phyloP scores from a whole-genome alignment of 495 filamentous ascomycete species.

The Cercophora newfieldiana region DNA sequence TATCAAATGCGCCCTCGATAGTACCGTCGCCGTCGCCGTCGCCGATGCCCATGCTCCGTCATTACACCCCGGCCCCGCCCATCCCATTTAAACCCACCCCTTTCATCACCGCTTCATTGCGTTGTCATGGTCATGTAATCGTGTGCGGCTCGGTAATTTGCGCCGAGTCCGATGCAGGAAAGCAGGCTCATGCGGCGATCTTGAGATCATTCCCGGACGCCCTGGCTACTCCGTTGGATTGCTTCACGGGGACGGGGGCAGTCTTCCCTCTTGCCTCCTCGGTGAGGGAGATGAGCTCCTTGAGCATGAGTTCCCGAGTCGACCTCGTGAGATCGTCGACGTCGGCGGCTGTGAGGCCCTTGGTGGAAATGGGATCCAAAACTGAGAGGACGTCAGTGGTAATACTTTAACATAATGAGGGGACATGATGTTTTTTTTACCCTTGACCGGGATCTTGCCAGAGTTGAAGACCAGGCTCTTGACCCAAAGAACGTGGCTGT shows the following conservation, averaged over 20 bases:
- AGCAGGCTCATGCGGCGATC: constrained; percentile 26
- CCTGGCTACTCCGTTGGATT: constrained; percentile 26
- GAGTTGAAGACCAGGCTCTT: constrained; percentile 67
- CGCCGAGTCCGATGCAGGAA: neutral
- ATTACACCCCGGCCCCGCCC: neutral
- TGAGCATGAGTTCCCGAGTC: constrained; percentile 77
- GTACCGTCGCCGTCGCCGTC: no score
- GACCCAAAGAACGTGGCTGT: constrained; percentile 76
- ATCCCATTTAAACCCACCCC: neutral
- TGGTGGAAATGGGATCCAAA: constrained; percentile 82
- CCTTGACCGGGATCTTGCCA: constrained; percentile 78
- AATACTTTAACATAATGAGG: neutral
- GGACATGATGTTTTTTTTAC: constrained; percentile 53
- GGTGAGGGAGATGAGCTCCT: constrained; percentile 66
- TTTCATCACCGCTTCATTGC: no score
- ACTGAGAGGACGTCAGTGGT: constrained; percentile 48
- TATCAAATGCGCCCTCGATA: neutral
- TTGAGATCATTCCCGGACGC: constrained; percentile 24
- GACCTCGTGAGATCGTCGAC: constrained; percentile 74
- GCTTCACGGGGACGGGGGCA: neutral
- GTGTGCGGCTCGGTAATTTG: no score
- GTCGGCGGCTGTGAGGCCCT: constrained; percentile 71
- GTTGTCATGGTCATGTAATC: no score
- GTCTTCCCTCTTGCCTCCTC: constrained; percentile 34
- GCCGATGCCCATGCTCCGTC: neutral